These are phyloP conservation scores for Aureobasidium sp. DNA, from an alignment of 2,329 filamentous ascomycete species.

Conservation along the genomic window DNA sequence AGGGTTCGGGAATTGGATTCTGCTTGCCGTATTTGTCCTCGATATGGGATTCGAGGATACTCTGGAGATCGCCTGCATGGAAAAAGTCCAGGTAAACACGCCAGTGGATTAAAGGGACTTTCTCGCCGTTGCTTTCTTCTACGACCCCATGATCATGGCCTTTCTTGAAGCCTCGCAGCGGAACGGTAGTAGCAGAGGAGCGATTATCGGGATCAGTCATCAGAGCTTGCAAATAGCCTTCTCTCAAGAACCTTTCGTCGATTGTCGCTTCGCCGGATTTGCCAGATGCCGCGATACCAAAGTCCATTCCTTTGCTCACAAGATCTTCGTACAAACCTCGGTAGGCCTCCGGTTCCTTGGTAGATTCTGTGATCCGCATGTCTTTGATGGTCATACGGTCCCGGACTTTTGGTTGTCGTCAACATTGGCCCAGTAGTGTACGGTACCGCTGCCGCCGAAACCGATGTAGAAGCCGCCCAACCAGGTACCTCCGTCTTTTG, in stretches of 20 bases:
- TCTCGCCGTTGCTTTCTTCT: no score
- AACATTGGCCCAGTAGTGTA: neutral
- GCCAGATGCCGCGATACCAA: neutral
- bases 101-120: no score
- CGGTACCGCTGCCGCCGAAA: neutral
- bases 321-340: neutral
- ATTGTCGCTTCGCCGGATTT: neutral
- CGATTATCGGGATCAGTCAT: neutral
- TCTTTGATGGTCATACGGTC: slow-evolving; percentile 5
- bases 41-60: neutral
- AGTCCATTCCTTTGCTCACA: neutral
- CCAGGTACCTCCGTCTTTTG: neutral
- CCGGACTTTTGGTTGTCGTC: neutral
- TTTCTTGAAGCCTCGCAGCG: neutral
- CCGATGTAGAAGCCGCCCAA: neutral
- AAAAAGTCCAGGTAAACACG: neutral
- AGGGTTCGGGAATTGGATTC: neutral
- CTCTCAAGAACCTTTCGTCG: neutral
- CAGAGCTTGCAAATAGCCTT: neutral
- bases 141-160: neutral
- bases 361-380: neutral
- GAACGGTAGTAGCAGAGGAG: neutral
- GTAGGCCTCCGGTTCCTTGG: neutral
- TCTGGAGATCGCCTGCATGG: neutral
- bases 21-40: no score